Evolutionary conservation across 2,329 filamentous ascomycete species (phyloP).

Genomic region (Ophiostoma fasciatum): DNA sequence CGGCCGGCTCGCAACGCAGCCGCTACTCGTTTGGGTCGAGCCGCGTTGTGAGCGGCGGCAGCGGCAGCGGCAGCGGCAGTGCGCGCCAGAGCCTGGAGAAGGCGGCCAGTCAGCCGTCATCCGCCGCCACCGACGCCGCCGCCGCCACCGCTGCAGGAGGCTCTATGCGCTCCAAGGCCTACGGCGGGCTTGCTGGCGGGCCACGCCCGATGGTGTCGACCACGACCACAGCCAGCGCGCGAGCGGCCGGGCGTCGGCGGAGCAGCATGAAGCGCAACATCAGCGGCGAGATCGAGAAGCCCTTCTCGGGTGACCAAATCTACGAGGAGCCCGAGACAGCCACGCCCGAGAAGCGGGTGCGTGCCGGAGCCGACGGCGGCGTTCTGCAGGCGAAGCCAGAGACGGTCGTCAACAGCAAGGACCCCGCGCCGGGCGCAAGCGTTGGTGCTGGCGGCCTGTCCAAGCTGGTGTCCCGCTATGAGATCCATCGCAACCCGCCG

Average conservation of each 20-base stretch:
- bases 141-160: constrained; percentile 1
- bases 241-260: constrained; percentile 33
- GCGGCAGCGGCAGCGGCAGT: constrained; percentile 16
- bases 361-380: not conserved
- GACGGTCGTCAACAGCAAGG: constrained; percentile 40
- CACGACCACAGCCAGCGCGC: constrained; percentile 15
- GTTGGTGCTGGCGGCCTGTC: constrained; percentile 15
- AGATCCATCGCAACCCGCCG: constrained; percentile 75
- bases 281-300: constrained; percentile 50
- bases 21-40: constrained; percentile 17
- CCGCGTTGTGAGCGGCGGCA: constrained; percentile 9
- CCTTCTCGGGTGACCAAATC: constrained; percentile 65
- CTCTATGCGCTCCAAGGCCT: constrained; percentile 20
- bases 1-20: constrained; percentile 20
- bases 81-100: constrained; percentile 20
- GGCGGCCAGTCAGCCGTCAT: too few relatives aligned
- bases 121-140: not conserved
- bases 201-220: constrained; percentile 13
- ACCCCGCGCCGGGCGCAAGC: constrained; percentile 20
- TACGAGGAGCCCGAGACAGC: constrained; percentile 70
- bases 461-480: constrained; percentile 27
- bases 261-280: constrained; percentile 55
- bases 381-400: constrained; percentile 40
- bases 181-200: constrained; percentile 24
- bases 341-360: constrained; percentile 13